Evolutionary conservation across 2,329 filamentous ascomycete species (phyloP).

Genomic region (Aspergillus uvarum): DNA sequence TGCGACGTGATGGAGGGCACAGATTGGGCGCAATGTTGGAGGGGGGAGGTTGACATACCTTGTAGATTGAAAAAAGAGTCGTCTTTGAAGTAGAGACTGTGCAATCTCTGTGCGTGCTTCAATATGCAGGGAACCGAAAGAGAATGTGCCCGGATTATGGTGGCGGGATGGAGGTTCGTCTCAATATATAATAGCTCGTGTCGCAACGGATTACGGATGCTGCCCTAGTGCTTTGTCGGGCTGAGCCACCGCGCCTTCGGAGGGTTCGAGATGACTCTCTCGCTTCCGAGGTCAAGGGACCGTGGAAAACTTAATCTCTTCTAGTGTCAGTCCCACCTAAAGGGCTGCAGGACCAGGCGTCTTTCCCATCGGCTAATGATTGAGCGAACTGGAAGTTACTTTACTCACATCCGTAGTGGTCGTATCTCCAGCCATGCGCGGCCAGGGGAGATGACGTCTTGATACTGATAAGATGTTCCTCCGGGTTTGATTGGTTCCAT

Average conservation of each 20-base stretch:
- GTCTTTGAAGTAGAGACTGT: background rate
- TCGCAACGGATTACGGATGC: background rate
- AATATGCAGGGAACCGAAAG: background rate
- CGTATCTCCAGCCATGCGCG: background rate
- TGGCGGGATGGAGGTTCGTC: background rate
- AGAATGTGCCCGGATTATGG: background rate
- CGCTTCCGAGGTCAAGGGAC: background rate
- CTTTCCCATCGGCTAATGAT: background rate
- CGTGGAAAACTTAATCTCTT: background rate
- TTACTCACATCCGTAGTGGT: background rate
- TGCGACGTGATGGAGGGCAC: background rate
- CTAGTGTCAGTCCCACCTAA: background rate
- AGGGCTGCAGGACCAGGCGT: background rate
- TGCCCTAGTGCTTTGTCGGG: background rate
- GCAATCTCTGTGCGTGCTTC: background rate
- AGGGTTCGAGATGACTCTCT: background rate
- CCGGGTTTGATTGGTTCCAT: slow-evolving; percentile 20
- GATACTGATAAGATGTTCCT: slow-evolving; percentile 29
- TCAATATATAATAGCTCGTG: background rate
- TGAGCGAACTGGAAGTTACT: background rate
- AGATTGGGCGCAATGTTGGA: background rate
- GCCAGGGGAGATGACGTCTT: slow-evolving; percentile 1
- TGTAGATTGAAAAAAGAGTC: background rate
- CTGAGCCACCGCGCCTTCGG: background rate
- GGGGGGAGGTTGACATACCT: background rate